Conservation (phyloP, 2,329 filamentous ascomycete species). For the Chalara sp. region DNA sequence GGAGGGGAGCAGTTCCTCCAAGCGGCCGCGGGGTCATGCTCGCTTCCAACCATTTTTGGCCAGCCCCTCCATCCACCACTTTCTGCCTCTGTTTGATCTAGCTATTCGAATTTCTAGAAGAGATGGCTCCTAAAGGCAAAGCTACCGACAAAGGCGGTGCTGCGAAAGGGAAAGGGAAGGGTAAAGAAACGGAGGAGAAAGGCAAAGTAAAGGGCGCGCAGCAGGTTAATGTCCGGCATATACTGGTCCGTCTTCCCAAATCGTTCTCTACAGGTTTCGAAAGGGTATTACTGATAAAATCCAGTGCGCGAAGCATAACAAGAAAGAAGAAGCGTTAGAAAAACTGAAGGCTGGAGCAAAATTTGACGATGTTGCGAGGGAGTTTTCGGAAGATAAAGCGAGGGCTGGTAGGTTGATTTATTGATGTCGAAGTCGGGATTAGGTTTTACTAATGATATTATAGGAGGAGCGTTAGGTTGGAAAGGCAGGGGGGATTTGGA, state of each 20-base stretch:
- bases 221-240: slow-evolving; percentile 68
- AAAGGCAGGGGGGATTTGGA: slow-evolving; percentile 63
- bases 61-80: too few species aligned
- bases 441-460: neutral
- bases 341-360: slow-evolving; percentile 60
- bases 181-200: slow-evolving; percentile 30
- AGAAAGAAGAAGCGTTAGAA: slow-evolving; percentile 68
- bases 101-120: neutral
- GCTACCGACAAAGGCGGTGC: slow-evolving; percentile 20
- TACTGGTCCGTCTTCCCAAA: slow-evolving; percentile 29
- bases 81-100: neutral
- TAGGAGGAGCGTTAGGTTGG: slow-evolving; percentile 67
- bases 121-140: slow-evolving; percentile 25
- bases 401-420: slow-evolving; percentile 42
- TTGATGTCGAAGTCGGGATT: neutral
- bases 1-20: too few species aligned
- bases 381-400: slow-evolving; percentile 73
- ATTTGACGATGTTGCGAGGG: slow-evolving; percentile 68
- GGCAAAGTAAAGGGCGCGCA: slow-evolving; percentile 54
- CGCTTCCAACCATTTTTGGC: too few species aligned
- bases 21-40: too few species aligned
- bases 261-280: neutral
- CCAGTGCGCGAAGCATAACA: slow-evolving; percentile 68
- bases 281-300: neutral
- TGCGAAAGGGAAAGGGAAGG: slow-evolving; percentile 31